Base-by-base conservation (phyloP, 2,329 filamentous ascomycete genomes). In the Fusarium liriodendri region DNA sequence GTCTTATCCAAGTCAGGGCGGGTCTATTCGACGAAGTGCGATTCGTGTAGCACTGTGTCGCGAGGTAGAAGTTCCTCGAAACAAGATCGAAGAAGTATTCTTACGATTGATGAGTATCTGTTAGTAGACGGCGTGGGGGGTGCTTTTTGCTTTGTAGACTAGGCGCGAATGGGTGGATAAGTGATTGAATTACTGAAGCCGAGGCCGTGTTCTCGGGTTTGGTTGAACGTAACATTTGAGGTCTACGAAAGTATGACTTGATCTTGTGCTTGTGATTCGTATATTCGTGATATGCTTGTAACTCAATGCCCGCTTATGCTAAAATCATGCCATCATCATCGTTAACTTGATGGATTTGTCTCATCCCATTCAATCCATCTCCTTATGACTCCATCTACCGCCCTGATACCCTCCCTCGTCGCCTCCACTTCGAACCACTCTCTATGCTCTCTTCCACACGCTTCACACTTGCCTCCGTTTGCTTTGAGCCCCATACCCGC, bases 381-480 rank as follows among this genome's bases (percentile, higher is more conserved):
- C 79, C 92, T 90, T 45, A 98, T 91, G 68, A 95, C 90, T 74
- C 93, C 86, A 72, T 90, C 85, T 85, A 90, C 86, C 84, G 89
- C 87, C 69, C 87, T 89, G 4, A 98, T 87, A 0, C 92, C 94
- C 32, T 92, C 88, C 73, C 91, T 89, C 25, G 86, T 92, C 0
- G 94, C 94, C 71, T 94, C 91, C 1, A 98, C 91, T 83, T 97
- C 94, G 81, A 99, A 99, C 96, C 96, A 99, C 84, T 99, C 97
- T 62, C 92, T 87, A 82, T 99, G 97, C 77, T 95, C 92, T 79
- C 91, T 92, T 2, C 95, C 95, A 80, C 97, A 99, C 1, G 91
- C 89, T 6, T 87, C 86, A 78, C 97, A 99, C 62, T 89, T 89
- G 20, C 83, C 85, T 55, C 84, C 82, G 81, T 91, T 83, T 64